Percentiles rank a stretch among this genome's conserved stretches.
Evolutionary conservation across 176 grass and related monocot genomes (phyloP).

Genomic region (Triticum urartu): DNA sequence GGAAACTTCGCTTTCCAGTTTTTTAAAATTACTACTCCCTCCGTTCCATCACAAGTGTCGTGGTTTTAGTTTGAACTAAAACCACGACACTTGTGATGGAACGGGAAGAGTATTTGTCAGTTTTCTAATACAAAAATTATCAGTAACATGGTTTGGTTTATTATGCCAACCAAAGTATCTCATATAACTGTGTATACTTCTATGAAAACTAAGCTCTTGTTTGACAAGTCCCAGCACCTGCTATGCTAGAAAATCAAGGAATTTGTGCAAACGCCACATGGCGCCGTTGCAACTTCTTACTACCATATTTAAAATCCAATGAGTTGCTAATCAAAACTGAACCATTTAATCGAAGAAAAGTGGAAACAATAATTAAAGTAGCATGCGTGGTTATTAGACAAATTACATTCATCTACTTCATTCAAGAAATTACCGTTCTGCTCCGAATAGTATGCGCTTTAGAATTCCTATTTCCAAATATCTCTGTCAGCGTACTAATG

Average conservation of each 20-base stretch:
- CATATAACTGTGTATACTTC: neutral
- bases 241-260: constrained; percentile 15
- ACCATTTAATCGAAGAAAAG: neutral
- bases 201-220: neutral
- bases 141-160: neutral
- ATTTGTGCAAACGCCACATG: neutral
- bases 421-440: neutral
- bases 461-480: neutral
- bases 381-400: neutral
- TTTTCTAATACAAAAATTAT: neutral
- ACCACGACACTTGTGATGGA: neutral
- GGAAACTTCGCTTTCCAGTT: neutral
- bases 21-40: neutral
- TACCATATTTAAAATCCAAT: neutral
- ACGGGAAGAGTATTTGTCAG: neutral
- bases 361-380: neutral
- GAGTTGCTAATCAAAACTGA: neutral
- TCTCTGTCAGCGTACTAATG: neutral
- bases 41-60: neutral
- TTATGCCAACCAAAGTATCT: neutral
- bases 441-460: neutral
- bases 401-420: neutral
- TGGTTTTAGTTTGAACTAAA: too few relatives aligned
- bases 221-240: neutral
- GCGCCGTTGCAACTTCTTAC: neutral